Conservation (phyloP, 768 basidiomycete species). For the Megacollybia marginata region DNA sequence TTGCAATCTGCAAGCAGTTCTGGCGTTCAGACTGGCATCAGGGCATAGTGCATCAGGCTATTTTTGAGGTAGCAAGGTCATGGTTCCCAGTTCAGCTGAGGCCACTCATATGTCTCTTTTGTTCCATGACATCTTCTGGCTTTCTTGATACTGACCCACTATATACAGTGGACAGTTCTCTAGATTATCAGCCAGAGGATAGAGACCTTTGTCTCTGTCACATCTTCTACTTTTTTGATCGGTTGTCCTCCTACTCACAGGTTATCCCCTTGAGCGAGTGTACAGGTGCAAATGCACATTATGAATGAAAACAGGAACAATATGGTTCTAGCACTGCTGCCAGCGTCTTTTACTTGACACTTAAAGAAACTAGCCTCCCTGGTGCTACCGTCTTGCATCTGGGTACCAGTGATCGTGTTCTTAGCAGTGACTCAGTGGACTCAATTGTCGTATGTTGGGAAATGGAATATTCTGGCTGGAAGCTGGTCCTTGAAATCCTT, state of each 20-base stretch:
- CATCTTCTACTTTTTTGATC: constrained; percentile 71
- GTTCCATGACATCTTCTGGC: constrained; percentile 70
- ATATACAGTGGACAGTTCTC: constrained; percentile 33
- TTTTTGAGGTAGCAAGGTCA: constrained; percentile 76
- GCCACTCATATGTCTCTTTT: constrained; percentile 63
- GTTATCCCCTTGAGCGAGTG: constrained; percentile 58
- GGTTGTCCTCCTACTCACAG: constrained; percentile 68
- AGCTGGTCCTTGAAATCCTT: constrained; percentile 59
- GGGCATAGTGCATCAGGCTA: constrained; percentile 61
- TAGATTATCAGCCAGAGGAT: constrained; percentile 33
- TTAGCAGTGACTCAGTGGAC: constrained; percentile 67
- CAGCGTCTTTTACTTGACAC: constrained; percentile 56
- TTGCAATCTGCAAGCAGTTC: constrained; percentile 70
- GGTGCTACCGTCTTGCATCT: constrained; percentile 68
- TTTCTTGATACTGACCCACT: constrained; percentile 71
- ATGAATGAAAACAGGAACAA: constrained; percentile 60
- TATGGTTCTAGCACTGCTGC: constrained; percentile 42
- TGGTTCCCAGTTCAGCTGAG: constrained; percentile 78
- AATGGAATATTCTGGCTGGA: constrained; percentile 82
- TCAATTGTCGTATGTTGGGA: constrained; percentile 73
- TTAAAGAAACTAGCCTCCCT: constrained; percentile 62
- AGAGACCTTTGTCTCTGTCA: constrained; percentile 55
- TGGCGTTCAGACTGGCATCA: constrained; percentile 76
- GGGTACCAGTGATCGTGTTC: constrained; percentile 58
- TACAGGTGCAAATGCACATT: constrained; percentile 61